A percentile compares a stretch with the other conserved stretches of the same genome.
These are phyloP conservation scores for Aurantiochytrium sp. DNA, from an alignment of 108 stramenopile genomes.

Conservation along the genomic window DNA sequence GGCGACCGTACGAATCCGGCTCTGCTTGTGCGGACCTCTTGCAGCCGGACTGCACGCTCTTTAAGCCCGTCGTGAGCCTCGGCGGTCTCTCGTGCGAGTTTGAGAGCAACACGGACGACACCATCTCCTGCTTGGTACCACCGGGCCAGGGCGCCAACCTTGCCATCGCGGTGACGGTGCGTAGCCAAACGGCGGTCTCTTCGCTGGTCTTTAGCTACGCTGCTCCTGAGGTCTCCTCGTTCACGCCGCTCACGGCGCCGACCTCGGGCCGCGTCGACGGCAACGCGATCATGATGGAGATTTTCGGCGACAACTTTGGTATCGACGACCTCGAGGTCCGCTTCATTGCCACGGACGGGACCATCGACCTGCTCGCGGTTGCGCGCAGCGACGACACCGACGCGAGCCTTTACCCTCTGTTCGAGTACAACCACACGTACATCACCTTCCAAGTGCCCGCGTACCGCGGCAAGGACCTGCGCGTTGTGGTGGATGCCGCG, in stretches of 20 bases:
- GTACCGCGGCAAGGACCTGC: constrained; percentile 14
- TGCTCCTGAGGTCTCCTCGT: not conserved
- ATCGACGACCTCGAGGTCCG: not conserved
- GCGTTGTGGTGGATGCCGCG: constrained; percentile 2
- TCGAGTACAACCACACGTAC: not conserved
- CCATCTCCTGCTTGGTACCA: not conserved
- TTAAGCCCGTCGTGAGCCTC: not conserved
- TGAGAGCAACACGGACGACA: constrained; percentile 19
- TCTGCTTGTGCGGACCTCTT: not conserved
- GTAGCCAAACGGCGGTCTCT: not conserved
- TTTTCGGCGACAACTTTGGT: not conserved
- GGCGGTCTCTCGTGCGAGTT: not conserved
- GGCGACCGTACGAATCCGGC: not conserved
- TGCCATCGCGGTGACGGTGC: constrained; percentile 11
- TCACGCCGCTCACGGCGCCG: not conserved
- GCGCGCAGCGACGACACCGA: not conserved
- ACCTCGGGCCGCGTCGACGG: not conserved
- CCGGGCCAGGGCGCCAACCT: constrained; percentile 24
- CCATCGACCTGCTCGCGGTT: not conserved
- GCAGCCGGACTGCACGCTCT: not conserved
- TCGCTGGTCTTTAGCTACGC: not conserved
- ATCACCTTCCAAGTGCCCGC: not conserved
- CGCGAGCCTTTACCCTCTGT: not conserved
- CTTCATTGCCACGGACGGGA: not conserved
- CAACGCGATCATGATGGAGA: not conserved